phyloP scores from a whole-genome alignment of 805 yeast genomes.

The Lachancea quebecensis region DNA sequence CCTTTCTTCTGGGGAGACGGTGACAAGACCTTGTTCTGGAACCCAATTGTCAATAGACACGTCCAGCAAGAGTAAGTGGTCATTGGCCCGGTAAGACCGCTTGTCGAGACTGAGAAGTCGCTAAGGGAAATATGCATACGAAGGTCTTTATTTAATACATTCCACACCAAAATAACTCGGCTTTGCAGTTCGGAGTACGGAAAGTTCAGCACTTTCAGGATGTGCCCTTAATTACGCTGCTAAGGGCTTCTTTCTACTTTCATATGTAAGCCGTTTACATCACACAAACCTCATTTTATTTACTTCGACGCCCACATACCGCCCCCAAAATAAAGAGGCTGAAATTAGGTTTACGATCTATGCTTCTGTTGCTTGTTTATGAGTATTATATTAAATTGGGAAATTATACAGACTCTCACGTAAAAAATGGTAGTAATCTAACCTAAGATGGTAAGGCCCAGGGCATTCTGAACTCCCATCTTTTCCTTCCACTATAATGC shows the following conservation, averaged over 20 bases:
- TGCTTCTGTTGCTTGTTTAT: background rate
- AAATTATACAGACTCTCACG: constrained; percentile 7
- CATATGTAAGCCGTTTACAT: too few species aligned
- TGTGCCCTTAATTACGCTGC: too few species aligned
- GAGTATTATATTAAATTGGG: constrained; percentile 1
- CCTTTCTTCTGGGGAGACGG: constrained; percentile 99
- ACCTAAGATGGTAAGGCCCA: background rate
- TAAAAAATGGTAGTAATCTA: constrained; percentile 1
- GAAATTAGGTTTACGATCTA: too few species aligned
- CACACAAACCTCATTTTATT: too few species aligned
- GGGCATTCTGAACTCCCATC: background rate
- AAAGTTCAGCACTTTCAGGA: too few species aligned
- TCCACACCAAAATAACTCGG: background rate
- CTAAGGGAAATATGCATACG: background rate
- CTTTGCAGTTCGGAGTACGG: too few species aligned
- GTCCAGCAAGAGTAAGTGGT: constrained; percentile 33
- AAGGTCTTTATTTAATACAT: background rate
- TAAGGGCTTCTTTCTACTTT: too few species aligned
- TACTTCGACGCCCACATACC: too few species aligned
- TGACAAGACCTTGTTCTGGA: constrained; percentile 96
- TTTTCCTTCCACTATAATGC: constrained; percentile 41
- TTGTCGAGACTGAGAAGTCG: background rate
- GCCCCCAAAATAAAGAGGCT: too few species aligned
- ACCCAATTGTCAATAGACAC: constrained; percentile 85
- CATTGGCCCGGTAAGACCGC: background rate